These are phyloP conservation scores for Tricholoma matsutake DNA, from an alignment of 768 basidiomycete species.

Conservation along the genomic window DNA sequence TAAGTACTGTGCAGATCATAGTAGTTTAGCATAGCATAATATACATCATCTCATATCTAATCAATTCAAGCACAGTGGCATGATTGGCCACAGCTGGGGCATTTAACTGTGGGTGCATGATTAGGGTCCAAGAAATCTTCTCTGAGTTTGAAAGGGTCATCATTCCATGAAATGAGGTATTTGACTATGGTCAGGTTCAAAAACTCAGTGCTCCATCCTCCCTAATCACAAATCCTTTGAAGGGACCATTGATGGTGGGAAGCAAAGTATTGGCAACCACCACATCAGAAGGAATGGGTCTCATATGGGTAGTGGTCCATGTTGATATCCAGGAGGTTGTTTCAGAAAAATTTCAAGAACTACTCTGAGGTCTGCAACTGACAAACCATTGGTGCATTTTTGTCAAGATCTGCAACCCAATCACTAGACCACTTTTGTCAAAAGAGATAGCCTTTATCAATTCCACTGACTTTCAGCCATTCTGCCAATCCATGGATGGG, in stretches of 20 bases:
- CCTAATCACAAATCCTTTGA: background rate
- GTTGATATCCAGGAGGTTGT: too few species aligned
- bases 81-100: background rate
- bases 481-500: slow-evolving; percentile 20
- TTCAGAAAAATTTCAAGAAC: background rate
- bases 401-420: slow-evolving; percentile 16
- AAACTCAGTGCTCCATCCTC: too few species aligned
- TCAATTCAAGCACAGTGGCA: background rate
- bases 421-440: slow-evolving; percentile 28
- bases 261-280: too few species aligned
- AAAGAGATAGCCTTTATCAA: slow-evolving; percentile 31
- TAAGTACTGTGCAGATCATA: background rate
- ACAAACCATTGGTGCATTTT: slow-evolving; percentile 22
- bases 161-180: too few species aligned
- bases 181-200: too few species aligned
- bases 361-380: slow-evolving; percentile 59
- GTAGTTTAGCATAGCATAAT: background rate
- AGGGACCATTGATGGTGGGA: background rate
- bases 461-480: slow-evolving; percentile 23
- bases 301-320: background rate
- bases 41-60: background rate
- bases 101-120: background rate
- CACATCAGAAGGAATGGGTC: too few species aligned
- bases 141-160: background rate
- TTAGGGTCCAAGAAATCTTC: background rate